Evolutionary conservation across 2,329 filamentous ascomycete species (phyloP).

Genomic region (Helotiales sp.): DNA sequence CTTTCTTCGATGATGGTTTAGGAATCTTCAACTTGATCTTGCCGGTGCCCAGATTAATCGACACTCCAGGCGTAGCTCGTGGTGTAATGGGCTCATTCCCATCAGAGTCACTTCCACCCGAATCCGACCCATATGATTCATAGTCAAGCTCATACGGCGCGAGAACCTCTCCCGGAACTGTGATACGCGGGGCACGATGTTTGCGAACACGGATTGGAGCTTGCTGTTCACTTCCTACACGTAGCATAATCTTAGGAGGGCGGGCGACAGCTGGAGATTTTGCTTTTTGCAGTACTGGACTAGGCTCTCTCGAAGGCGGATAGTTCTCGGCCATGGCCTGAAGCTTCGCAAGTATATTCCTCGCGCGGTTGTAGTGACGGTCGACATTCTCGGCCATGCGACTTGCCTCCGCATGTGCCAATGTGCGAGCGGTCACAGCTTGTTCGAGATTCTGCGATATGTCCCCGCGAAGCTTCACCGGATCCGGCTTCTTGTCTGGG

Average conservation of each 20-base stretch:
- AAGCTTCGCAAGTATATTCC: slow-evolving; percentile 62
- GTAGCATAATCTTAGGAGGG: slow-evolving; percentile 53
- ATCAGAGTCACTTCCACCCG: slow-evolving; percentile 35
- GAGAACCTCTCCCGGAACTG: slow-evolving; percentile 68
- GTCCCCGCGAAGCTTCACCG: slow-evolving; percentile 59
- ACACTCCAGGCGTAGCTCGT: slow-evolving; percentile 34
- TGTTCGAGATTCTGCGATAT: slow-evolving; percentile 63
- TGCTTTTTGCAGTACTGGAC: slow-evolving; percentile 48
- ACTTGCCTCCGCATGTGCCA: slow-evolving; percentile 64
- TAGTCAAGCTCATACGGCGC: slow-evolving; percentile 69
- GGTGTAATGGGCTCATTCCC: slow-evolving; percentile 43
- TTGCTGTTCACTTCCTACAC: slow-evolving; percentile 51
- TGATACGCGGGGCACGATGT: slow-evolving; percentile 59
- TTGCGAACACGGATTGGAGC: slow-evolving; percentile 33
- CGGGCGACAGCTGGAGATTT: slow-evolving; percentile 61
- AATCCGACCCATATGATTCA: slow-evolving; percentile 54
- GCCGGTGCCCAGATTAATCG: slow-evolving; percentile 19
- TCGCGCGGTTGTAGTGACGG: slow-evolving; percentile 65
- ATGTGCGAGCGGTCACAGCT: slow-evolving; percentile 60
- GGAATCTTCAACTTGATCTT: slow-evolving; percentile 42
- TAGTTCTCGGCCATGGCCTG: slow-evolving; percentile 65
- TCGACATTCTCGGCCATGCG: slow-evolving; percentile 68
- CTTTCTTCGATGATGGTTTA: slow-evolving; percentile 33
- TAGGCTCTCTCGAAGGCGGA: slow-evolving; percentile 55
- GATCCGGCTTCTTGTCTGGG: slow-evolving; percentile 52